phyloP scores from a whole-genome alignment of 768 basidiomycete species.

The Leccinellum luteum region DNA sequence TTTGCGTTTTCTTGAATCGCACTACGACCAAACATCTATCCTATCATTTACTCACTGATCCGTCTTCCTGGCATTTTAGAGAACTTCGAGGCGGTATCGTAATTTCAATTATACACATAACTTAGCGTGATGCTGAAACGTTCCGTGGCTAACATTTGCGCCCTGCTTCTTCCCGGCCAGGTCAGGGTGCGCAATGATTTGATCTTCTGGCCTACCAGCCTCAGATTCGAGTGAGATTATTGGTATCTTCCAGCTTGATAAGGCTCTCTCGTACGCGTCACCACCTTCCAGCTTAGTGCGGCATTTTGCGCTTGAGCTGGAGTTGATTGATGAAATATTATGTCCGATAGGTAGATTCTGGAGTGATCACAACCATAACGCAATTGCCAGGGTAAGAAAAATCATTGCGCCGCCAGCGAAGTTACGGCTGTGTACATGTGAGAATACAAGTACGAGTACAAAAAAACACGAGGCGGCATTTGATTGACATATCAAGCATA shows the following conservation, averaged over 20 bases:
- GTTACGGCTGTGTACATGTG: not conserved
- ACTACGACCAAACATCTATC: not conserved
- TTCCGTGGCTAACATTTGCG: not conserved
- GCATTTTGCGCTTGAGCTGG: not conserved
- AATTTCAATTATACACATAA: not conserved
- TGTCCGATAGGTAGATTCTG: not conserved
- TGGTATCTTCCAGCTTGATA: not conserved
- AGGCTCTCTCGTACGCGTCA: not conserved
- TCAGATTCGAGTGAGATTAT: not conserved
- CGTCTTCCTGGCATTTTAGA: not conserved
- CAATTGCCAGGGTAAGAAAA: not conserved
- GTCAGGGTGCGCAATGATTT: not conserved
- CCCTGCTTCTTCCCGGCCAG: not conserved
- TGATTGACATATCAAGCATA: slow-evolving; percentile 5
- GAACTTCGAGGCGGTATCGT: not conserved
- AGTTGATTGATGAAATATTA: not conserved
- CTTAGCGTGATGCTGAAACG: not conserved
- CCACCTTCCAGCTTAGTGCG: not conserved
- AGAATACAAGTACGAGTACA: not conserved
- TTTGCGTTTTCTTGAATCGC: not conserved
- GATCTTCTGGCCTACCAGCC: not conserved
- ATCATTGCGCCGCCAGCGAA: not conserved
- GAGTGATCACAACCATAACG: not conserved
- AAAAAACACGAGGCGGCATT: slow-evolving; percentile 11
- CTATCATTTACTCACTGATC: not conserved